Evolutionary conservation across 495 filamentous ascomycete genomes (phyloP).

Genomic region (Tuber calosporum): DNA sequence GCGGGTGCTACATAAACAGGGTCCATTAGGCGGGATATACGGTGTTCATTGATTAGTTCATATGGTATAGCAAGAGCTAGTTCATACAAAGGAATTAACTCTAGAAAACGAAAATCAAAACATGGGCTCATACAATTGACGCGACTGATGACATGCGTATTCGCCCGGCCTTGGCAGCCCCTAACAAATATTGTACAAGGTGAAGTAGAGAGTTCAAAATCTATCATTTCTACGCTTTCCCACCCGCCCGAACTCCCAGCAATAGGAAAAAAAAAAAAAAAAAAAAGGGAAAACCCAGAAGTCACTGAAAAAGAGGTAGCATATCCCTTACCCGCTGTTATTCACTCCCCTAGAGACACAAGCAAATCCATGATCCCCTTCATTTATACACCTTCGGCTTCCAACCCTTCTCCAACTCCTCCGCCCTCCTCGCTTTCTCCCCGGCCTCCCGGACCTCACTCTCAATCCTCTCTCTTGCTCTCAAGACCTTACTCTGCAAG

Average conservation of each 20-base stretch:
- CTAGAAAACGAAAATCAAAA: not conserved
- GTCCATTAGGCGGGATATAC: not conserved
- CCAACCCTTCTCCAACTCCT: slow-evolving; percentile 75
- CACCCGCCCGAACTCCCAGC: not conserved
- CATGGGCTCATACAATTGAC: not conserved
- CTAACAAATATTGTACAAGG: not conserved
- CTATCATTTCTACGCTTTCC: slow-evolving; percentile 1
- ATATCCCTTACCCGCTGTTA: not conserved
- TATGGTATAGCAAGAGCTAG: not conserved
- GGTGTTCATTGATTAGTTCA: not conserved
- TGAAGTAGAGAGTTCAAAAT: slow-evolving; percentile 4
- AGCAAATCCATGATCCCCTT: slow-evolving; percentile 38
- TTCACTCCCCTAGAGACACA: not conserved
- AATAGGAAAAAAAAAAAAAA: not conserved
- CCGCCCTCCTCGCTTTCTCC: slow-evolving; percentile 51
- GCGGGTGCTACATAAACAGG: slow-evolving; percentile 48
- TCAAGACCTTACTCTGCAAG: slow-evolving; percentile 88
- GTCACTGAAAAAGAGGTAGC: not conserved
- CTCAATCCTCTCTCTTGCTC: slow-evolving; percentile 87
- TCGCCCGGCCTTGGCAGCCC: not conserved
- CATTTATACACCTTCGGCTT: slow-evolving; percentile 94
- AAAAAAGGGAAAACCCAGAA: not conserved
- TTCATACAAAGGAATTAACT: not conserved
- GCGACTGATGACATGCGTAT: not conserved
- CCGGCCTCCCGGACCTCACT: slow-evolving; percentile 56